These are phyloP conservation scores for Coix lacrymajobi DNA, from an alignment of 176 grass and related monocot genomes.

Conservation along the genomic window DNA sequence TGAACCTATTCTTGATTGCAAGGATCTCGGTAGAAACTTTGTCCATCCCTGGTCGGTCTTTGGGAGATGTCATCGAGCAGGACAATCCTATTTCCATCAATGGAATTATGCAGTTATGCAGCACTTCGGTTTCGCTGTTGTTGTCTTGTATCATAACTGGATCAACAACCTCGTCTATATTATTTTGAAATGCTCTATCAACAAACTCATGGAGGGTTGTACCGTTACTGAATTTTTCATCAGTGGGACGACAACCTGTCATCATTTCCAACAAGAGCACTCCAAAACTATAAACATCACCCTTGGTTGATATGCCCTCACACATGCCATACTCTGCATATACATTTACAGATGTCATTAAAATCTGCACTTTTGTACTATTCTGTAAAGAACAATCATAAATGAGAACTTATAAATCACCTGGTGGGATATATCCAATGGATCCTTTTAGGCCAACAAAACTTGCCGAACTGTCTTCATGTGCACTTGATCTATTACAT, in stretches of 20 bases:
- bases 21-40: constrained; percentile 23
- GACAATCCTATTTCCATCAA: constrained; percentile 24
- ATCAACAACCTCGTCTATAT: neutral
- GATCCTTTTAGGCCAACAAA: constrained; percentile 33
- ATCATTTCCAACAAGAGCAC: constrained; percentile 41
- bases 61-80: constrained; percentile 22
- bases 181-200: constrained; percentile 3
- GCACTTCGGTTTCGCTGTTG: neutral
- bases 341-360: neutral
- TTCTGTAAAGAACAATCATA: neutral
- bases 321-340: constrained; percentile 37
- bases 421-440: constrained; percentile 50
- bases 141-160: neutral
- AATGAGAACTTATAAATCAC: neutral
- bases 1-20: constrained; percentile 18
- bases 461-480: neutral
- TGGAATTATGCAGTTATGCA: constrained; percentile 33
- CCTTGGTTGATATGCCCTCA: constrained; percentile 21
- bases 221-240: constrained; percentile 11
- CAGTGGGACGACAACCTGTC: constrained; percentile 19
- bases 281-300: constrained; percentile 48
- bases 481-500: neutral
- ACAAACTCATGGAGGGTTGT: constrained; percentile 17
- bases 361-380: neutral
- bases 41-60: constrained; percentile 13